Evolutionary conservation across 768 basidiomycete species (phyloP).

Genomic region (Podaxis sp.): DNA sequence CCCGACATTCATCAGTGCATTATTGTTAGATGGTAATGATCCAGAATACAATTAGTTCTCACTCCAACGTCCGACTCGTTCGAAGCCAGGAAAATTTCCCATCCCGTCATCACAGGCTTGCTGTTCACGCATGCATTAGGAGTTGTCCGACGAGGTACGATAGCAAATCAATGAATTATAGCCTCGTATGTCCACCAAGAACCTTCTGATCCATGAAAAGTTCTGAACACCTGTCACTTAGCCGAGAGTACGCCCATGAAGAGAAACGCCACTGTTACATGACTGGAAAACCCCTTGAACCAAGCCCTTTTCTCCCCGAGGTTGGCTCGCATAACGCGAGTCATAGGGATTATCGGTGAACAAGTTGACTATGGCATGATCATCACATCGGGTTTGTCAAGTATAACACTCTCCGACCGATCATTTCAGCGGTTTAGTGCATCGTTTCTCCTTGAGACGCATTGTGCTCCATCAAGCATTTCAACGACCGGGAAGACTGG

Average conservation of each 20-base stretch:
- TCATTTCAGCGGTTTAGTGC: neutral
- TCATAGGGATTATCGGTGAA: neutral
- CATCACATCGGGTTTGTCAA: neutral
- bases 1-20: neutral
- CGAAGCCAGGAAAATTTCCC: conserved; percentile 1
- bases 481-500: neutral
- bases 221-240: neutral
- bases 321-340: neutral
- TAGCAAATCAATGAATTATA: neutral
- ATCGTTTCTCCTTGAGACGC: neutral
- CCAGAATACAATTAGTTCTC: neutral
- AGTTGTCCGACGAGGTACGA: neutral
- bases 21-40: neutral
- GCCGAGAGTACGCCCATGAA: neutral
- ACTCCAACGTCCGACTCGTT: conserved; percentile 1
- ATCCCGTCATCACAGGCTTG: neutral
- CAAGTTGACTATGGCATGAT: neutral
- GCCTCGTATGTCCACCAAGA: neutral
- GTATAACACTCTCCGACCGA: neutral
- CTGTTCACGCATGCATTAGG: neutral
- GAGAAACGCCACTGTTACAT: neutral
- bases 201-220: neutral
- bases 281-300: neutral
- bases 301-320: neutral
- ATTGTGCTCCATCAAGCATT: neutral